A percentile compares a stretch with the other conserved stretches of the same genome.
Evolutionary conservation across 352 stramenopile genomes (phyloP).

Genomic region (Pythium grandisporangium): DNA sequence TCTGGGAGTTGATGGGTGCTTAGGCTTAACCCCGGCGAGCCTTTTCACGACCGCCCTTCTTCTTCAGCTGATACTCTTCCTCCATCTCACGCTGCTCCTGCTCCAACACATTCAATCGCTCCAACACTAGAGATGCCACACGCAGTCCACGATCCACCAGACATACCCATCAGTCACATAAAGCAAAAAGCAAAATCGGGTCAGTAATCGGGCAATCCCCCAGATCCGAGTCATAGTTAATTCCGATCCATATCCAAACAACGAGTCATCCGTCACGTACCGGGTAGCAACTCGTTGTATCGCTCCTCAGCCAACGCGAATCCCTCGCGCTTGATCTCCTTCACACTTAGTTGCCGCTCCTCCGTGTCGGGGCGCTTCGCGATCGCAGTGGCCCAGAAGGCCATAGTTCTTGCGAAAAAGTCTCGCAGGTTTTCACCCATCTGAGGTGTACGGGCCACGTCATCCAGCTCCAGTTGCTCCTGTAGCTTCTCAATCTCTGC

Average conservation of each 20-base stretch:
- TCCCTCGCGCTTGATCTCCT: constrained; percentile 82
- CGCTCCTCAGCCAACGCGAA: constrained; percentile 63
- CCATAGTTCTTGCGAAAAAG: constrained; percentile 79
- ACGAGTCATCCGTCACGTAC: constrained; percentile 14
- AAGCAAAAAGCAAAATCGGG: too few species aligned
- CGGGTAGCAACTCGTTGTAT: constrained; percentile 75
- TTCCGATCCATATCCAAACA: too few species aligned
- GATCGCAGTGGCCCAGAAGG: constrained; percentile 56
- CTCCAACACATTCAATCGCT: constrained; percentile 73
- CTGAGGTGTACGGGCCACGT: constrained; percentile 62
- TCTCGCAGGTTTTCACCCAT: constrained; percentile 80
- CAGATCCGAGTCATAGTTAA: too few species aligned
- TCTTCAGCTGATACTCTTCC: constrained; percentile 66
- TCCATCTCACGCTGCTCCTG: constrained; percentile 73
- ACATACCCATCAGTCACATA: too few species aligned
- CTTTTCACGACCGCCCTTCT: constrained; percentile 70
- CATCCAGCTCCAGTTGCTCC: constrained; percentile 60
- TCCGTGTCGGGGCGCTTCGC: constrained; percentile 46
- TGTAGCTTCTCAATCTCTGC: constrained; percentile 81
- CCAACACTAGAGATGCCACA: constrained; percentile 42
- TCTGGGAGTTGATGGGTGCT: not conserved
- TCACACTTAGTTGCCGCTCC: constrained; percentile 68
- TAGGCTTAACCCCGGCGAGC: constrained; percentile 29
- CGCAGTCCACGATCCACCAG: constrained; percentile 5
- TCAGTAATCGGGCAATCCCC: too few species aligned